Evolutionary conservation across 106 monocot genomes (phyloP).

Genomic region (Alisma plantagoaquatica): DNA sequence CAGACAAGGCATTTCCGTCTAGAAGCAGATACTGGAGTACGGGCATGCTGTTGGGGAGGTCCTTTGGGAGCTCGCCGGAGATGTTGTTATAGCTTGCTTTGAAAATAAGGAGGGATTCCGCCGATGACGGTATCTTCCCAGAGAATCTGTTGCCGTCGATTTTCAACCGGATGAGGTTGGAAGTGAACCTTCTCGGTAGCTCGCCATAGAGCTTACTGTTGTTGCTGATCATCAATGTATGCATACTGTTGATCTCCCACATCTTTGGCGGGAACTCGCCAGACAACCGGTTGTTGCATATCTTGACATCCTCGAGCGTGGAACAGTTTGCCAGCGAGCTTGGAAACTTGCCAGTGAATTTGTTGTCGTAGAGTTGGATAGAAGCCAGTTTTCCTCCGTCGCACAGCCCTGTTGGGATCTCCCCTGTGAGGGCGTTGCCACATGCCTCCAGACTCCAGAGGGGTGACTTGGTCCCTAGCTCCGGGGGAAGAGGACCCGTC

Average conservation of each 20-base stretch:
- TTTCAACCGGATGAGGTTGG: conserved; percentile 28
- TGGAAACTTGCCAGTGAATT: conserved; percentile 31
- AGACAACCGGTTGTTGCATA: conserved; percentile 30
- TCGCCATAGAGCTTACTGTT: conserved; percentile 35
- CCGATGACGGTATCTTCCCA: conserved; percentile 29
- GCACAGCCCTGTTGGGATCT: conserved; percentile 29
- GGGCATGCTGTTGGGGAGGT: conserved; percentile 3
- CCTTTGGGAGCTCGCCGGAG: conserved; percentile 23
- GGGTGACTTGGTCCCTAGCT: conserved; percentile 5
- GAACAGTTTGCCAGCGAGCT: conserved; percentile 22
- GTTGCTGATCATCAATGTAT: conserved; percentile 4
- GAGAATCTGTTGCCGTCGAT: conserved; percentile 36
- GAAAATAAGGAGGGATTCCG: conserved; percentile 18
- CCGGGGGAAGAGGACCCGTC: conserved; percentile 3
- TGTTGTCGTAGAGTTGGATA: conserved; percentile 23
- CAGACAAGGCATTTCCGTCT: conserved; percentile 26
- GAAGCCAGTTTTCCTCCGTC: conserved; percentile 1
- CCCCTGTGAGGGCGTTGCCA: conserved; percentile 34
- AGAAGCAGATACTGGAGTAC: conserved; percentile 18
- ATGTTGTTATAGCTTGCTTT: conserved; percentile 28
- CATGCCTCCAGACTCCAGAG: conserved; percentile 29
- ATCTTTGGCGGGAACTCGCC: conserved; percentile 37
- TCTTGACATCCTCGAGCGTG: conserved; percentile 20
- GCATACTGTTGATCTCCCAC: conserved; percentile 32
- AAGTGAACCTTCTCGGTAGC: conserved; percentile 25